Evolutionary conservation across 129 eudicot species (phyloP), one percentile per base, ranked within the genome.

Genomic region (Ambrosia trifida): DNA sequence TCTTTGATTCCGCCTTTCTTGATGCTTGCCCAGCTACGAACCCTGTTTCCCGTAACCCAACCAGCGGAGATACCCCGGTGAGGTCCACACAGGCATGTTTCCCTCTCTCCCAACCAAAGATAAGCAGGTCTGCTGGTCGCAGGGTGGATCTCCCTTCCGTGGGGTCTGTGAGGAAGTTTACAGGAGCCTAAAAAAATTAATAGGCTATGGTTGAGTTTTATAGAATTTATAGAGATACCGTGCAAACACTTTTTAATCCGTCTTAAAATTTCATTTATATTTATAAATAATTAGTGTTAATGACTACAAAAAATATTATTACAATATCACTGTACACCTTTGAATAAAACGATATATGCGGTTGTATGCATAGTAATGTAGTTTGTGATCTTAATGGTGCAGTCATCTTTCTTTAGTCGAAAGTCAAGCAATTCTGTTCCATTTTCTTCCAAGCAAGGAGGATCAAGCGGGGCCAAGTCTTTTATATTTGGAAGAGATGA

Each of bases 401-500:
- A 92, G 98, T 85, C 91, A 56, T 92, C 98, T 72, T 86, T 92
- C 73, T 70, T 89, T 47, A 84, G 88, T 28, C 85, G 91, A 58
- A 77, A 24, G 43, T 79, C 95, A 7, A 87, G 32, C 56, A 83
- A 76, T 64, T 79, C 81, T 18, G 54, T 85, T 53, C 73, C 88
- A 67, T 59, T 87, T 33, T 75, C 87, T 47, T 79, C 79, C 5
- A 88, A 82, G 74, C 79, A 85, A 77, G 83, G 88, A 62, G 85
- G 89, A 66, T 54, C 89, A 43, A 74, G 69, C 56, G 68, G 67
- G 44, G 78, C 38, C 7, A 80, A 84, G 35, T 83, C 96, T 31
- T 89, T 71, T 60, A 82, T 92, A 57, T 92, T 92, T 76, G 98
- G 96, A 59, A 78, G 98, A 72, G 98, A 92, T 75, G 98, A 92